Percentiles rank a stretch among this genome's conserved stretches.
These are phyloP conservation scores for Oxyria digyna DNA, from an alignment of 148 eudicot species.

Conservation along the genomic window DNA sequence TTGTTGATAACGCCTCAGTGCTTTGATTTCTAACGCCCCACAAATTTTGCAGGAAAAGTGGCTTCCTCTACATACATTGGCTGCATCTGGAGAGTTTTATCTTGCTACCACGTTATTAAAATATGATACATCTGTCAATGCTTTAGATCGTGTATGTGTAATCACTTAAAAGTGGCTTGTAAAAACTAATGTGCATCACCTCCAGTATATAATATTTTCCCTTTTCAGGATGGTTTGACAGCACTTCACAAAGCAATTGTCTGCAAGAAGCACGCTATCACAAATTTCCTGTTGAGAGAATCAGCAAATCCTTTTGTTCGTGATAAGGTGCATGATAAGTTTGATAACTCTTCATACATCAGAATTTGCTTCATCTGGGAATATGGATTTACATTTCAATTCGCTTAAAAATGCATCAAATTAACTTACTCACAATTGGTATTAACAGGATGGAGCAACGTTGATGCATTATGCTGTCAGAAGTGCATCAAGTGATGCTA, in stretches of 20 bases:
- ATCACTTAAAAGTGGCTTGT: not conserved
- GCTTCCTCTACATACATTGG: constrained; percentile 80
- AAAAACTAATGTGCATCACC: not conserved
- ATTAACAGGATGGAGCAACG: constrained; percentile 75
- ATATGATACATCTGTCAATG: constrained; percentile 54
- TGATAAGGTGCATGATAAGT: constrained; percentile 39
- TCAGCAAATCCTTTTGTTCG: constrained; percentile 77
- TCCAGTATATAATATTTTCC: not conserved
- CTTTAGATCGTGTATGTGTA: constrained; percentile 45
- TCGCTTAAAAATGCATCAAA: not conserved
- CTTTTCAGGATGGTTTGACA: constrained; percentile 66
- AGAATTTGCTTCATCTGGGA: not conserved
- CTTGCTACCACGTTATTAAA: constrained; percentile 55
- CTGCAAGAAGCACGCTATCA: constrained; percentile 78
- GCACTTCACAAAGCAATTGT: constrained; percentile 83
- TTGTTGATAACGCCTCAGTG: constrained; percentile 3
- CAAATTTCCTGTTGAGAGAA: constrained; percentile 66
- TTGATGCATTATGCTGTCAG: constrained; percentile 92
- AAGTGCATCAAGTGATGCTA: constrained; percentile 61
- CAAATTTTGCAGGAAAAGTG: constrained; percentile 55
- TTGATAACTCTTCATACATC: not conserved
- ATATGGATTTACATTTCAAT: not conserved
- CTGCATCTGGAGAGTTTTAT: constrained; percentile 83
- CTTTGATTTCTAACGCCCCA: not conserved
- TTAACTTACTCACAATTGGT: not conserved